Percentiles rank a stretch among this genome's conserved stretches.
Conservation (phyloP, 1,139 yeast genomes). For the Candida albicans region DNA sequence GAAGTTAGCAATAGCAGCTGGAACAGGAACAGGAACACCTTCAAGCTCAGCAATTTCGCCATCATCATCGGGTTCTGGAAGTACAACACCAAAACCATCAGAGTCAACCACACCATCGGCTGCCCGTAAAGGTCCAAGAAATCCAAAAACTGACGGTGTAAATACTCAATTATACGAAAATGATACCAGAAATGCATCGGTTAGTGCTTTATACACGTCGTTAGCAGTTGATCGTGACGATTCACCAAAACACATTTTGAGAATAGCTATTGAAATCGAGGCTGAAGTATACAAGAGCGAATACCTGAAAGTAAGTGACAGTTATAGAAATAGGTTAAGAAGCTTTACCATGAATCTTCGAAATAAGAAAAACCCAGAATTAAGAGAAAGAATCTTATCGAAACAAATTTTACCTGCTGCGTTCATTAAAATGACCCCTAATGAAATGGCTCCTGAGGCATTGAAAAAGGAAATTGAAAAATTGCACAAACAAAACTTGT, state of each 20-base stretch:
- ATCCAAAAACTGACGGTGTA: conserved; percentile 78
- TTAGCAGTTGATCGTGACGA: conserved; percentile 76
- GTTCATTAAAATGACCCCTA: conserved; percentile 80
- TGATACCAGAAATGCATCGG: conserved; percentile 79
- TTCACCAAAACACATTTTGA: conserved; percentile 52
- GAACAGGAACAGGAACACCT: conserved; percentile 2
- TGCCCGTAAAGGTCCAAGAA: conserved; percentile 55
- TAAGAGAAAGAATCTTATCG: conserved; percentile 65
- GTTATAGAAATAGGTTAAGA: conserved; percentile 77
- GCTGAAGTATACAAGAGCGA: conserved; percentile 62
- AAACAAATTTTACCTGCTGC: conserved; percentile 65
- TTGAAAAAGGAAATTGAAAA: conserved; percentile 83
- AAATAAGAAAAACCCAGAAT: conserved; percentile 84
- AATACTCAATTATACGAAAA: conserved; percentile 68
- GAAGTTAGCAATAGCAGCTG: conserved; percentile 12
- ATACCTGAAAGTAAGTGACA: conserved; percentile 53
- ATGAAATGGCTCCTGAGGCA: conserved; percentile 91
- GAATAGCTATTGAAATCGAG: conserved; percentile 73
- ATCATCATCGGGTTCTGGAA: neutral
- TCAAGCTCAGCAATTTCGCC: neutral
- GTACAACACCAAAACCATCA: conserved; percentile 8
- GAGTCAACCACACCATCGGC: conserved; percentile 13
- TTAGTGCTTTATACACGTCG: conserved; percentile 83
- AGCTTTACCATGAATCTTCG: conserved; percentile 82
- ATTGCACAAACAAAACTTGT: conserved; percentile 82